A percentile compares a stretch with the other conserved stretches of the same genome.
Conservation (phyloP, 805 yeast species). For the Sungouiella thailandica region DNA sequence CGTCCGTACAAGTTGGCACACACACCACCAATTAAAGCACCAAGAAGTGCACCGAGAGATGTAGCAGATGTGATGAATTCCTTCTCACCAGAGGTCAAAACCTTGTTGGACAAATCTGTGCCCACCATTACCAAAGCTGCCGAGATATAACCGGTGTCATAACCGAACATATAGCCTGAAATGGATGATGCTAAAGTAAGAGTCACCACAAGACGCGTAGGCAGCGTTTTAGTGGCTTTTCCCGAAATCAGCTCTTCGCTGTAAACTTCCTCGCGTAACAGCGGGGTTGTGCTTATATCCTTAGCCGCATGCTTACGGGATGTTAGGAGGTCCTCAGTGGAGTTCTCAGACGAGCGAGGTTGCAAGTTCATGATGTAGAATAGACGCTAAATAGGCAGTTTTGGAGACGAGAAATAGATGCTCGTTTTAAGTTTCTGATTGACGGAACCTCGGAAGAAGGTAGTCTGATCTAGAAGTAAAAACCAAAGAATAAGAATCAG, state of each 20-base stretch:
- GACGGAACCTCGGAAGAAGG: too few relatives aligned
- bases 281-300: too few relatives aligned
- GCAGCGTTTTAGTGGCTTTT: too few relatives aligned
- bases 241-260: too few relatives aligned
- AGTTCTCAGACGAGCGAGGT: not conserved
- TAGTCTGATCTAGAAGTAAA: too few relatives aligned
- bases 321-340: not conserved
- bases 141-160: conserved; percentile 95
- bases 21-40: conserved; percentile 74
- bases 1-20: conserved; percentile 83
- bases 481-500: too few relatives aligned
- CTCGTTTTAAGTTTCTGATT: too few relatives aligned
- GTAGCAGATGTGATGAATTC: conserved; percentile 93
- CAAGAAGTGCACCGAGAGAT: conserved; percentile 84
- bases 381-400: too few relatives aligned
- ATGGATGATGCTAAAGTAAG: conserved; percentile 77
- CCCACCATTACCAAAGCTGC: conserved; percentile 87
- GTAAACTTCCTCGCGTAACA: too few relatives aligned
- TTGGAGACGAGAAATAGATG: too few relatives aligned
- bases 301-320: too few relatives aligned
- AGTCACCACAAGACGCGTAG: conserved; percentile 48
- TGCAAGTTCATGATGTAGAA: too few relatives aligned
- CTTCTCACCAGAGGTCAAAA: conserved; percentile 70
- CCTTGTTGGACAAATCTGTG: conserved; percentile 51
- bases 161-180: conserved; percentile 96